Percentiles rank a stretch among this genome's conserved stretches.
Evolutionary conservation across 305 asterid genomes (phyloP).

Genomic region (Rubia peregrina): DNA sequence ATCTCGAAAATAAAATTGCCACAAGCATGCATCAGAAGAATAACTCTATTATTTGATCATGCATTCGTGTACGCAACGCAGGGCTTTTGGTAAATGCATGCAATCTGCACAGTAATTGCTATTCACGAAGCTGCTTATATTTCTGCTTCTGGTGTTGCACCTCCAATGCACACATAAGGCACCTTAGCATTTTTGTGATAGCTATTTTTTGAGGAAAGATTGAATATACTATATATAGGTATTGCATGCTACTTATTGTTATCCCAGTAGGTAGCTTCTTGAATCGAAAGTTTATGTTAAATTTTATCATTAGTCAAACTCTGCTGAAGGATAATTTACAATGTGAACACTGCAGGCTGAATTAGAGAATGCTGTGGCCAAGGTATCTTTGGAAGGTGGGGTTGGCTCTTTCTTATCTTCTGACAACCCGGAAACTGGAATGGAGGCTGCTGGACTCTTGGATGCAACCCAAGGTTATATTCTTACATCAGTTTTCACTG

Average conservation of each 20-base stretch:
- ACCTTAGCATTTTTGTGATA: neutral
- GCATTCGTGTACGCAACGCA: too few relatives aligned
- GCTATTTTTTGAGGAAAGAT: neutral
- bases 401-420: slow-evolving; percentile 20
- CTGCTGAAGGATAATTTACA: slow-evolving; percentile 8
- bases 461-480: slow-evolving; percentile 19
- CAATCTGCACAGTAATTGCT: neutral
- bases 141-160: neutral
- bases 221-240: neutral
- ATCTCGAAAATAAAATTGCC: too few relatives aligned
- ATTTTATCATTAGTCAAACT: neutral
- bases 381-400: slow-evolving; percentile 19
- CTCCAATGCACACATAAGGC: neutral
- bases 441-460: slow-evolving; percentile 8
- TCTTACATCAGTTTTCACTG: slow-evolving; percentile 1
- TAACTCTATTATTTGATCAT: too few relatives aligned
- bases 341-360: slow-evolving; percentile 23
- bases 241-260: neutral
- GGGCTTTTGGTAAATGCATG: neutral
- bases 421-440: slow-evolving; percentile 16
- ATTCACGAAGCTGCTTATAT: neutral
- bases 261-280: neutral
- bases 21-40: too few relatives aligned
- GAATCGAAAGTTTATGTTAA: neutral
- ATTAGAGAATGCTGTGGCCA: slow-evolving; percentile 15